Percentiles rank a stretch among this genome's conserved stretches.
Evolutionary conservation across 2,329 filamentous ascomycete species (phyloP).

Genomic region (Epichloe sp.): DNA sequence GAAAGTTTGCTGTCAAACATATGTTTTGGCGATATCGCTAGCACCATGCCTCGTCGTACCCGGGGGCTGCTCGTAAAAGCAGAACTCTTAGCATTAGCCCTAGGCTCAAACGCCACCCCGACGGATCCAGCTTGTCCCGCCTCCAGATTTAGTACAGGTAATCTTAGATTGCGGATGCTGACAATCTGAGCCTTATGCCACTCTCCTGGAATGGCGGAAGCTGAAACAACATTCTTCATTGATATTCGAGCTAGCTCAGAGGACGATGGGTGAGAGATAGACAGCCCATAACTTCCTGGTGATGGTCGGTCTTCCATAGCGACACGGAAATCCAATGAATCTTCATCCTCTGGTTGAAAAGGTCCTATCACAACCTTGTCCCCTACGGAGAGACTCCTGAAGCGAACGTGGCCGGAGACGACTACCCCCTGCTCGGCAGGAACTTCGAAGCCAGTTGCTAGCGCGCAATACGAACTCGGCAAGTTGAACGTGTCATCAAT

Average conservation of each 20-base stretch:
- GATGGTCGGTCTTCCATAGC: conserved; percentile 34
- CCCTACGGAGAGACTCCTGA: conserved; percentile 64
- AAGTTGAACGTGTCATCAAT: conserved; percentile 82
- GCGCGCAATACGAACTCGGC: conserved; percentile 39
- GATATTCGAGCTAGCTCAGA: conserved; percentile 38
- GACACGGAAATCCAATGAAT: conserved; percentile 14
- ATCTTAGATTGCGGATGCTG: conserved; percentile 75
- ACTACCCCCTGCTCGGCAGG: conserved; percentile 48
- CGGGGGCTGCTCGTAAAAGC: conserved; percentile 18
- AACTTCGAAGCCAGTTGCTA: conserved; percentile 8
- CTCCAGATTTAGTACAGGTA: conserved; percentile 65
- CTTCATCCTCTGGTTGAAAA: conserved; percentile 47
- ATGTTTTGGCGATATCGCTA: conserved; percentile 49
- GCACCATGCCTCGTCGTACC: conserved; percentile 70
- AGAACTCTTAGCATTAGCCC: conserved; percentile 1
- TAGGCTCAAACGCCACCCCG: conserved; percentile 52
- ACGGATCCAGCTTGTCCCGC: conserved; percentile 83
- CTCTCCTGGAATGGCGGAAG: conserved; percentile 43
- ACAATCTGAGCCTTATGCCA: conserved; percentile 74
- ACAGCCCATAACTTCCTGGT: conserved; percentile 33
- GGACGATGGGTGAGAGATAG: conserved; percentile 39
- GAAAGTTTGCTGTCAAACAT: conserved; percentile 43
- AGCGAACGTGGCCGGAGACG: conserved; percentile 72
- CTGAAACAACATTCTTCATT: conserved; percentile 38
- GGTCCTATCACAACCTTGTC: conserved; percentile 71